These are phyloP conservation scores for Ceriops decandra DNA, from an alignment of 345 rosid species.

Conservation along the genomic window DNA sequence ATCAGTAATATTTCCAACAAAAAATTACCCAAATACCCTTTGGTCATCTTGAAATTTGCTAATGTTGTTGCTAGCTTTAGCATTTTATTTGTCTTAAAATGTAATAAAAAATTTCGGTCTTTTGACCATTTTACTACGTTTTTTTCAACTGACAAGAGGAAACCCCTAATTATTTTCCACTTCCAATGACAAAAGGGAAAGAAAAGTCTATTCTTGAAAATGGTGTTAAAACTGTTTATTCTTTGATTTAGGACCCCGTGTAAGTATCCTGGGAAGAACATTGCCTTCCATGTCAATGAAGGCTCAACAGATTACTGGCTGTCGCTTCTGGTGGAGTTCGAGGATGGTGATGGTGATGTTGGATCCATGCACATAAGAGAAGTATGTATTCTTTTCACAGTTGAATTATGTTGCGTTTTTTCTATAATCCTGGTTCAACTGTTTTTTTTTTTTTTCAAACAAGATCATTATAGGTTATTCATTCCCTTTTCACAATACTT, in stretches of 20 bases:
- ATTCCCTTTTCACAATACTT: too few species aligned
- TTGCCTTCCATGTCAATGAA: constrained; percentile 87
- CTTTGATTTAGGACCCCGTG: constrained; percentile 65
- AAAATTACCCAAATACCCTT: not conserved
- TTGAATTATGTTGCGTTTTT: too few species aligned
- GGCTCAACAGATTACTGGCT: constrained; percentile 85
- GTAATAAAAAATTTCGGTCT: not conserved
- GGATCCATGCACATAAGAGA: constrained; percentile 90
- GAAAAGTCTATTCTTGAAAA: too few species aligned
- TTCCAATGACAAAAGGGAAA: too few species aligned
- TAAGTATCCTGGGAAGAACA: constrained; percentile 70
- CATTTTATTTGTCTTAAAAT: not conserved
- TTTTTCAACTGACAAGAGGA: not conserved
- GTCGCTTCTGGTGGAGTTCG: constrained; percentile 87
- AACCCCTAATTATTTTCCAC: too few species aligned
- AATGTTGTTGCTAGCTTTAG: not conserved
- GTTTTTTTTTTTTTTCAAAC: too few species aligned
- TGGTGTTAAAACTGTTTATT: not conserved
- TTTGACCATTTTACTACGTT: not conserved
- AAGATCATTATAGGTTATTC: too few species aligned
- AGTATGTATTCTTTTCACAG: constrained; percentile 32
- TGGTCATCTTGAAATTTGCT: not conserved
- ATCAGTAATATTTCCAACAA: not conserved
- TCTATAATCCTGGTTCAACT: too few species aligned
- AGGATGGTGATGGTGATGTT: constrained; percentile 95